These are phyloP conservation scores for Reticulascus tulasneorum DNA, from an alignment of 2,329 filamentous ascomycete species.

Conservation along the genomic window DNA sequence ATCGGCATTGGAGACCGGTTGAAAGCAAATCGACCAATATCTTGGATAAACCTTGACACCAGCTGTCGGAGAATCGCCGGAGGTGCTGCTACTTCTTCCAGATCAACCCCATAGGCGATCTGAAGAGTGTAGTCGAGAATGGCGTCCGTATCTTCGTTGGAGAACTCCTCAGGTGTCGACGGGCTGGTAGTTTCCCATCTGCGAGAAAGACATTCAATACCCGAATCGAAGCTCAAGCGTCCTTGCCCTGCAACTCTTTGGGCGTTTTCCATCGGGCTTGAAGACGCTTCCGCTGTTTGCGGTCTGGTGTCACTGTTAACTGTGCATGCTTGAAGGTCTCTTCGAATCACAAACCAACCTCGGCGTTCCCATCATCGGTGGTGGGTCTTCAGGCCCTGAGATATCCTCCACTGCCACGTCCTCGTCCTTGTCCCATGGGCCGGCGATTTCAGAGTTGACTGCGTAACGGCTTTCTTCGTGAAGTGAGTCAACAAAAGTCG, in stretches of 20 bases:
- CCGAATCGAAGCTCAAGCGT: slow-evolving; percentile 13
- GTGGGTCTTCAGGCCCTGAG: slow-evolving; percentile 4
- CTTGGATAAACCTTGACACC: slow-evolving; percentile 27
- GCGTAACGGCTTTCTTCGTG: slow-evolving; percentile 9
- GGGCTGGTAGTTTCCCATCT: slow-evolving; percentile 14
- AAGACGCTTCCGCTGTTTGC: slow-evolving; percentile 2
- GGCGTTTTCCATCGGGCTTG: too few relatives aligned
- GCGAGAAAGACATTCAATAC: slow-evolving; percentile 11
- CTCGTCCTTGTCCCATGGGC: slow-evolving; percentile 23
- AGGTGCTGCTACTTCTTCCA: slow-evolving; percentile 26
- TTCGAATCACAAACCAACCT: slow-evolving; percentile 1
- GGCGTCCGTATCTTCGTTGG: slow-evolving; percentile 28
- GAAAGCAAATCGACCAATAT: slow-evolving; percentile 26
- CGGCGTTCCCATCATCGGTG: slow-evolving; percentile 9
- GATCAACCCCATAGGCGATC: slow-evolving; percentile 32
- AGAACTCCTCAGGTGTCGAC: slow-evolving; percentile 24
- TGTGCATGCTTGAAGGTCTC: not conserved
- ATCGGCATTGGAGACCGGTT: slow-evolving; percentile 18
- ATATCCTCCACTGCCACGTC: slow-evolving; percentile 19
- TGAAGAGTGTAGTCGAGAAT: slow-evolving; percentile 33
- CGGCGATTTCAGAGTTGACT: slow-evolving; percentile 8
- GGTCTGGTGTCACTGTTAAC: slow-evolving; percentile 3
- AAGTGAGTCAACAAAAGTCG: slow-evolving; percentile 26
- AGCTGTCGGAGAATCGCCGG: slow-evolving; percentile 23
- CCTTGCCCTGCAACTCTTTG: too few relatives aligned